phyloP scores from a whole-genome alignment of 768 basidiomycete genomes.

The Dioszegia hungarica region DNA sequence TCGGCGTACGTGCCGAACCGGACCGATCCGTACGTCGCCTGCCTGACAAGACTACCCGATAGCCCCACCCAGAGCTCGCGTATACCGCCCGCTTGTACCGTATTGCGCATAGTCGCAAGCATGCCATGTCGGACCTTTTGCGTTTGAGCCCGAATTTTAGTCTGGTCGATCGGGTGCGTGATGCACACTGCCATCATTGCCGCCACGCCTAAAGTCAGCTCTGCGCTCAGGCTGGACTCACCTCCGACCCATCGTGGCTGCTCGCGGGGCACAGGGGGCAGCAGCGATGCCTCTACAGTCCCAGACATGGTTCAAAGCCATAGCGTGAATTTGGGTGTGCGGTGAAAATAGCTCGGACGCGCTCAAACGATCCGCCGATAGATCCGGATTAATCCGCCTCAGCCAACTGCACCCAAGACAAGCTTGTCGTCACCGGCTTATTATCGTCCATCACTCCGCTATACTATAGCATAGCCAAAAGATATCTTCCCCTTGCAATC shows the following conservation, averaged over 20 bases:
- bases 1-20: slow-evolving; percentile 20
- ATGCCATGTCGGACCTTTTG: slow-evolving; percentile 15
- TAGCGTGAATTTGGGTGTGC: background rate
- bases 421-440: no score
- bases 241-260: slow-evolving; percentile 18
- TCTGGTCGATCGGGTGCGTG: slow-evolving; percentile 31
- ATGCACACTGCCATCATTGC: slow-evolving; percentile 23
- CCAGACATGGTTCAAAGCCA: background rate
- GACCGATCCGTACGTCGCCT: slow-evolving; percentile 18
- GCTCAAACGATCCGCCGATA: background rate
- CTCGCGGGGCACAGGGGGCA: background rate
- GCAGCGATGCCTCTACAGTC: background rate
- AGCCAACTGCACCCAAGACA: no score
- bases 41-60: slow-evolving; percentile 17
- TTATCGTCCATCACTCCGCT: no score
- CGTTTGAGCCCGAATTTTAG: slow-evolving; percentile 21
- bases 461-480: no score
- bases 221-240: background rate
- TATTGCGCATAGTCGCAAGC: slow-evolving; percentile 10
- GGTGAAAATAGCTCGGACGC: no score
- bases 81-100: slow-evolving; percentile 8
- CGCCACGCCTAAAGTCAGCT: slow-evolving; percentile 17
- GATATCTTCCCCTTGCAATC: no score
- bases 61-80: slow-evolving; percentile 18
- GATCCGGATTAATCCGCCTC: background rate